phyloP scores from a whole-genome alignment of 495 filamentous ascomycete genomes.

The Aspergillus indologenus region DNA sequence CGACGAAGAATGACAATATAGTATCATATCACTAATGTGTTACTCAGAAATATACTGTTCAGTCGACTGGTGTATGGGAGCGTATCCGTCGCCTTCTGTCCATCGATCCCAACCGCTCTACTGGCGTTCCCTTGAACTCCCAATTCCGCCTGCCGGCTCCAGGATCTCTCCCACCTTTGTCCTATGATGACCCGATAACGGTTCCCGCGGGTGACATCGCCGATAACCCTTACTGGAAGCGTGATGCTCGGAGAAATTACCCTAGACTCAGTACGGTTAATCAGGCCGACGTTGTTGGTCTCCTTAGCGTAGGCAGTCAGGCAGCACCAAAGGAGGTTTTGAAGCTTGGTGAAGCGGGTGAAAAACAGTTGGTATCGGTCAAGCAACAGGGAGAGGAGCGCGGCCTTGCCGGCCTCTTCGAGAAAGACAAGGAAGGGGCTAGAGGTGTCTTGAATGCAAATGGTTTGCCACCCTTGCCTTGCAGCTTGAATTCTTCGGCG shows the following conservation, averaged over 20 bases:
- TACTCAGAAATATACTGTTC: constrained; percentile 96
- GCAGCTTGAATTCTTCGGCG: constrained; percentile 50
- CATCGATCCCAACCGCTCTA: constrained; percentile 85
- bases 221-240: constrained; percentile 98
- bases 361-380: constrained; percentile 75
- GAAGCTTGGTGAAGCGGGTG: constrained; percentile 78
- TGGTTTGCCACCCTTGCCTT: constrained; percentile 81
- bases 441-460: constrained; percentile 65
- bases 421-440: constrained; percentile 62
- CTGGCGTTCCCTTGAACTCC: constrained; percentile 87
- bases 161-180: constrained; percentile 68
- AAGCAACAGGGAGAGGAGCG: constrained; percentile 70
- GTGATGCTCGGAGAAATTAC: constrained; percentile 82
- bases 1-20: not conserved
- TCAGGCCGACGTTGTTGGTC: constrained; percentile 80
- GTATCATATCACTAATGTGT: not conserved
- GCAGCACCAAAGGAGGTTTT: constrained; percentile 70
- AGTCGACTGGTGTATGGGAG: constrained; percentile 88
- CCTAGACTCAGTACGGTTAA: constrained; percentile 75
- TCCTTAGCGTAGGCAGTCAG: constrained; percentile 81
- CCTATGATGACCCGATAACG: constrained; percentile 88
- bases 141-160: constrained; percentile 89
- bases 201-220: constrained; percentile 90
- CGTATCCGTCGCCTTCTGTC: constrained; percentile 72
- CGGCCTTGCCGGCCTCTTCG: constrained; percentile 67